Base-by-base conservation (phyloP, 1,139 yeast species). In the Pichia sorboxylosa region DNA sequence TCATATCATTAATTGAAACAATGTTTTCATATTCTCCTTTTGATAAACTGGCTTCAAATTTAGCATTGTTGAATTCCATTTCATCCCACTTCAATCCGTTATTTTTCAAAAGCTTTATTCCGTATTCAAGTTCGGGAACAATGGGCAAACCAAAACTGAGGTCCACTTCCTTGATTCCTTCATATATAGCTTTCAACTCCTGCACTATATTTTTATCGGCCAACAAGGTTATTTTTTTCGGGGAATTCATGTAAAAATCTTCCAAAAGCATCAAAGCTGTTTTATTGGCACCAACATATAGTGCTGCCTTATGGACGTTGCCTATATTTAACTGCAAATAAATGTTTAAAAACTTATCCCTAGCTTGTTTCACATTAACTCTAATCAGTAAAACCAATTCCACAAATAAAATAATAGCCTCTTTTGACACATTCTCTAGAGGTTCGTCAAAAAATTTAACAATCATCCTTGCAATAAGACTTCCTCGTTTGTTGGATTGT, bases 131-230 rank as follows among this genome's bases (percentile, higher is more conserved):
- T 0, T 74, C 59, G 0, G 78, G 66, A 17, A 64, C 61, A 13
- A 68, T 63, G 0, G 84, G 84, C 7, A 80, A 53, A 0, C 92
- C 92, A 43, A 64, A 63, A 2, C 66, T 46, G 26, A 80, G 53
- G 47, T 83, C 94, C 2, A 63, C 60, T 41, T 80, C 84, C 33
- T 68, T 72, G 4, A 76, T 57, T 0, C 61, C 47, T 13, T 60
- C 59, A 45, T 75, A 80, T 2, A 77, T 59, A 1, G 37, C 31
- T 6, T 57, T 40, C 17, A 73, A 44, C 3, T 49, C 34, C 0
- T 37, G 31, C 9, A 52, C 39, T 18, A 49, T 49, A 10, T 7
- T 17, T 1, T 7, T 29, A 13, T 7, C 40, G 40, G 38, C 39
- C 13, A 52, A 42, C 30, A 50, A 42, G 29, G 49, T 49, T 19